phyloP scores from a whole-genome alignment of 768 basidiomycete genomes.

The Psilocybe cubensis region DNA sequence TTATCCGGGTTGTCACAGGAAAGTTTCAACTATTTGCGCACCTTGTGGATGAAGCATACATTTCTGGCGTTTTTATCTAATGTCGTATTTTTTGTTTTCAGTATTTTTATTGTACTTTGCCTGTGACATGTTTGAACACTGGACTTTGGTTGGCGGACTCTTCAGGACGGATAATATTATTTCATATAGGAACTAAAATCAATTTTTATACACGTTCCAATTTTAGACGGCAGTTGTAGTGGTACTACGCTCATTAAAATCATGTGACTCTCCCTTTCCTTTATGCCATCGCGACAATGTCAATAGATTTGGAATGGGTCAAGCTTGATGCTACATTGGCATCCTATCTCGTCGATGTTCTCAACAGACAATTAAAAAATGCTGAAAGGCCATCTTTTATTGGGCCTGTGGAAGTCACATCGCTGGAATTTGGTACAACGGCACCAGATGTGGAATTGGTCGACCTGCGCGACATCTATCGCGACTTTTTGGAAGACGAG shows the following conservation, averaged over 20 bases:
- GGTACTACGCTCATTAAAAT: not conserved
- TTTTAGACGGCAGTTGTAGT: not conserved
- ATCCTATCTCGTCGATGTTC: constrained; percentile 64
- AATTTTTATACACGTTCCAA: not conserved
- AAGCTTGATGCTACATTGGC: constrained; percentile 79
- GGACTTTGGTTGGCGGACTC: not conserved
- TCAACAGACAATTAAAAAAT: constrained; percentile 77
- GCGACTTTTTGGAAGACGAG: constrained; percentile 90
- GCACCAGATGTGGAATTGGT: constrained; percentile 88
- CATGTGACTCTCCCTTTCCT: constrained; percentile 18
- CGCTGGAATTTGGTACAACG: constrained; percentile 84
- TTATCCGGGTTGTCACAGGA: not conserved
- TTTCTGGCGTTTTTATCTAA: not conserved
- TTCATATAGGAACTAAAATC: not conserved
- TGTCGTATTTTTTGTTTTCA: not conserved
- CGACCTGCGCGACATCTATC: constrained; percentile 92
- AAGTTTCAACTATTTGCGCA: not conserved
- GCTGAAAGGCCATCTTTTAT: constrained; percentile 90
- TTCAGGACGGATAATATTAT: not conserved
- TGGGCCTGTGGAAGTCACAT: constrained; percentile 86
- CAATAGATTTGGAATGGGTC: constrained; percentile 94
- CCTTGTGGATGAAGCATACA: not conserved
- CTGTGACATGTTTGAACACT: not conserved
- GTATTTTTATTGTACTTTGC: not conserved
- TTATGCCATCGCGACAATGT: constrained; percentile 61